Evolutionary conservation across 176 grass and related monocot genomes (phyloP), one percentile per base, ranked within the genome.

Genomic region (Cymbopogon citratus): DNA sequence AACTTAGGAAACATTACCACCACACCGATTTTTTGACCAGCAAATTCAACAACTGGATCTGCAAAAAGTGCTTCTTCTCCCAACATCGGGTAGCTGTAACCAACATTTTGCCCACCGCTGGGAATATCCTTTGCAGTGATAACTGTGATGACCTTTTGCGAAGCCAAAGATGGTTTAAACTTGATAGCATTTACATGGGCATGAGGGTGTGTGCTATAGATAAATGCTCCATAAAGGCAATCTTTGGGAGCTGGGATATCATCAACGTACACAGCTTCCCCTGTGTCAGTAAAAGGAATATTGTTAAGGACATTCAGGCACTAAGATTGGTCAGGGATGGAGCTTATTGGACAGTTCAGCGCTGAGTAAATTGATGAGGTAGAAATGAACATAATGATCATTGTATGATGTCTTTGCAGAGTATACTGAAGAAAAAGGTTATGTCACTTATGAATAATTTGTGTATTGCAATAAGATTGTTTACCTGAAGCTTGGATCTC

Each of bases 401-500:
- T 2, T 10, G n/a, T 27, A 73, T 66, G 27, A 35, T 66, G 18
- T 35, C 5, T 75, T 74, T 41, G 39, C 27, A 2, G 7, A 64
- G 23, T 73, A 66, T 56, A 1, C 5, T 8, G 40, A 43, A 78
- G 71, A 19, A 66, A 56, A 67, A 75, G 11, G 15, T 26, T 74
- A 49, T 28, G 15, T 3, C 54, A 8, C 23, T 40, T 41, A 73
- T 75, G 61, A 12, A 75, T 31, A 4, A 41, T 36, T 72, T 7
- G 24, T 33, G 14, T 21, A 52, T 67, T 82, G 28, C 25, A 52
- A 39, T 64, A 26, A 69, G 43, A 83, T 23, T 73, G 34, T 19
- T 65, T 91, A 97, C 94, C 94, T 66, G 94, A 97, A 83, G 94
- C 94, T 87, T 97, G 94, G 16, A 91, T 69, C 80, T 93, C 94